Evolutionary conservation across 2,329 filamentous ascomycete genomes (phyloP).

Genomic region (Aspergillus sp.): DNA sequence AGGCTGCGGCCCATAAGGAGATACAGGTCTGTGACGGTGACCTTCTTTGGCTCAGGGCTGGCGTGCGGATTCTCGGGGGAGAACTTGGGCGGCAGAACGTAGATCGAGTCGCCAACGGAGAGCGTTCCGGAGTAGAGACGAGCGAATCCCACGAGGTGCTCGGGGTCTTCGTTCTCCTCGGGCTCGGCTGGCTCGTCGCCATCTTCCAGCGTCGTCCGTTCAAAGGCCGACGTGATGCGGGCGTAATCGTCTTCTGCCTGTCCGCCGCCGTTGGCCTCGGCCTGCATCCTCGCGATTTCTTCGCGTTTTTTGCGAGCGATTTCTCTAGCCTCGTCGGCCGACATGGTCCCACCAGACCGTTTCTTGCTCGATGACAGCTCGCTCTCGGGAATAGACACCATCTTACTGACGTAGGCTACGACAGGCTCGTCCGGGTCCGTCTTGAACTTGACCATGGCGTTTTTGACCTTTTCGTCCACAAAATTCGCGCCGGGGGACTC

Average conservation of each 20-base stretch:
- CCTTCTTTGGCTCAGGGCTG: conserved; percentile 72
- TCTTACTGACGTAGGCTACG: conserved; percentile 95
- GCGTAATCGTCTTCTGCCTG: conserved; percentile 46
- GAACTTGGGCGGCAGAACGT: conserved; percentile 91
- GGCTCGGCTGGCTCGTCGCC: conserved; percentile 50
- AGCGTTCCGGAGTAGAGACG: conserved; percentile 89
- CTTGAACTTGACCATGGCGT: conserved; percentile 83
- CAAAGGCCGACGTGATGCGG: conserved; percentile 61
- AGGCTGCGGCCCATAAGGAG: conserved; percentile 92
- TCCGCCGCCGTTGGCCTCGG: conserved; percentile 46
- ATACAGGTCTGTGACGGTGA: conserved; percentile 84
- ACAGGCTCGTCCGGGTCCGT: conserved; percentile 69
- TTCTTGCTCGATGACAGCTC: conserved; percentile 82
- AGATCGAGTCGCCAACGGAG: conserved; percentile 84
- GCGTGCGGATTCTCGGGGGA: conserved; percentile 74
- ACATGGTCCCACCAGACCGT: conserved; percentile 68
- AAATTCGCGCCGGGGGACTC: conserved; percentile 73
- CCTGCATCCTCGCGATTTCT: conserved; percentile 79
- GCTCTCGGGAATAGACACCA: conserved; percentile 92
- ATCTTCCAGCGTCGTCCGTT: conserved; percentile 56
- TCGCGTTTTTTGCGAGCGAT: conserved; percentile 84
- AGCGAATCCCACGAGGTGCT: conserved; percentile 92
- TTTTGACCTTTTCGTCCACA: conserved; percentile 67
- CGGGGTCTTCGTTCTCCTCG: conserved; percentile 66
- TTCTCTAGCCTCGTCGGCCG: conserved; percentile 85